Percentiles rank a stretch among this genome's conserved stretches.
These are phyloP conservation scores for Penicillium alfredii DNA, from an alignment of 495 filamentous ascomycete species.

Conservation along the genomic window DNA sequence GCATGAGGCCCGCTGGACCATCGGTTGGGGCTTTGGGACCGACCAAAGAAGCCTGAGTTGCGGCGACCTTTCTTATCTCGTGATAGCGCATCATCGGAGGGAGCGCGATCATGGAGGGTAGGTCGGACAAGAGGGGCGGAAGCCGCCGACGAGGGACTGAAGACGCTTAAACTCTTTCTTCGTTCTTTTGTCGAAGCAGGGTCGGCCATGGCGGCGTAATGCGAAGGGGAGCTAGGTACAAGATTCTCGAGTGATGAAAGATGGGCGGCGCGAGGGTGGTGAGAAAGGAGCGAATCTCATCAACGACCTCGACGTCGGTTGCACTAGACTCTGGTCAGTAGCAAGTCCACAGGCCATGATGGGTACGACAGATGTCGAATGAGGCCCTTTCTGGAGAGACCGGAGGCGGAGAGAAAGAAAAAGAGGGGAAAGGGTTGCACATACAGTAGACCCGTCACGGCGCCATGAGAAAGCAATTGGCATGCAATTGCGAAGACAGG, in stretches of 20 bases:
- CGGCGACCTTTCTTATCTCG: slow-evolving; percentile 36
- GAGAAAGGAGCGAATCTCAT: slow-evolving; percentile 25
- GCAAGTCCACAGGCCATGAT: slow-evolving; percentile 8
- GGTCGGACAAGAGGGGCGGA: slow-evolving; percentile 17
- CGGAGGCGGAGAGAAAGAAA: slow-evolving; percentile 15
- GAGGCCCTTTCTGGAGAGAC: slow-evolving; percentile 8
- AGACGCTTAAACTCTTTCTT: slow-evolving; percentile 42
- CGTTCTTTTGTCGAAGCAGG: slow-evolving; percentile 34
- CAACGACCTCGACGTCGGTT: slow-evolving; percentile 30
- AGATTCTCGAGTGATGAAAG: slow-evolving; percentile 3
- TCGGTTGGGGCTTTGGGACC: slow-evolving; percentile 20
- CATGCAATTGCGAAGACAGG: slow-evolving; percentile 6
- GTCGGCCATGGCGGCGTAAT: slow-evolving; percentile 35
- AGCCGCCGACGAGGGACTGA: slow-evolving; percentile 28
- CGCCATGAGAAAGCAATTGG: slow-evolving; percentile 33
- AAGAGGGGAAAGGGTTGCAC: slow-evolving; percentile 27
- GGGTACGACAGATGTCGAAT: background rate
- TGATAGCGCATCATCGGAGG: slow-evolving; percentile 32
- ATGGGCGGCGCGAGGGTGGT: slow-evolving; percentile 13
- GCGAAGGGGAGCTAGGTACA: slow-evolving; percentile 5
- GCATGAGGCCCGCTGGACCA: slow-evolving; percentile 17
- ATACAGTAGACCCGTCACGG: slow-evolving; percentile 30
- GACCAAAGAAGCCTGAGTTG: slow-evolving; percentile 43
- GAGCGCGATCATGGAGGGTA: slow-evolving; percentile 29
- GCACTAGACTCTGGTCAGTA: slow-evolving; percentile 21